Base-by-base conservation (phyloP, 352 stramenopile genomes). In the Vaucheria bursata region DNA sequence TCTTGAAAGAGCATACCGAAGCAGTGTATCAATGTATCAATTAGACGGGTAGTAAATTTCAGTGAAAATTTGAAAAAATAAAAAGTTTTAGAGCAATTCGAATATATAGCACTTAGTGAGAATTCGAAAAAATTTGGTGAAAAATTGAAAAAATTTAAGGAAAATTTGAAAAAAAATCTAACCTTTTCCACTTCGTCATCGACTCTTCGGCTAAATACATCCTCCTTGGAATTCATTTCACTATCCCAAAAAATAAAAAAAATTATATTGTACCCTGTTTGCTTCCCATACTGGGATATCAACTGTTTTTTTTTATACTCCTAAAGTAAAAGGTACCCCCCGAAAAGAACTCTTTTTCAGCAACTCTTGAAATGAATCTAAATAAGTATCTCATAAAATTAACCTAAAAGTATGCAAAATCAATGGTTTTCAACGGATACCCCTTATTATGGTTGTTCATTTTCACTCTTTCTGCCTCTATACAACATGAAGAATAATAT, bases 151-250 rank as follows among this genome's bases (percentile, higher is more conserved):
- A 68, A 8, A 7, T 73, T 53, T 4, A 65, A 8, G 25, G 33
- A 12, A 70, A 70, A 73, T n/a, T 73, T 18, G 64, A 8, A n/a
- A n/a, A n/a, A n/a, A 25, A 29, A 0, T 76, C 39, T 45, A 49
- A 77, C 72, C 18, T 8, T 40, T 25, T 53, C 18, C 73, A 80
- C 75, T 59, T 80, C 75, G 1, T 71, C 68, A 68, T 80, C 75
- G 25, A 80, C 39, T 59, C 36, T 76, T 37, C 64, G 32, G 34
- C 70, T 75, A 59, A 80, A 80, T 12, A 35, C 38, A 18, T 38
- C 36, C 69, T 80, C 75, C n/a, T 70, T 25, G 37, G 59, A 32
- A 38, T 73, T 49, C 8, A 78, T 33, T 25, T 78, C 53, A 8
- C 52, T 31, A 6, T 69, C 37, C 38, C 69, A 39, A 7, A 31